Percentiles rank a stretch among this genome's conserved stretches.
phyloP scores from a whole-genome alignment of 202 grass and related monocot species.

The Bolboschoenoplectus hybrid region DNA sequence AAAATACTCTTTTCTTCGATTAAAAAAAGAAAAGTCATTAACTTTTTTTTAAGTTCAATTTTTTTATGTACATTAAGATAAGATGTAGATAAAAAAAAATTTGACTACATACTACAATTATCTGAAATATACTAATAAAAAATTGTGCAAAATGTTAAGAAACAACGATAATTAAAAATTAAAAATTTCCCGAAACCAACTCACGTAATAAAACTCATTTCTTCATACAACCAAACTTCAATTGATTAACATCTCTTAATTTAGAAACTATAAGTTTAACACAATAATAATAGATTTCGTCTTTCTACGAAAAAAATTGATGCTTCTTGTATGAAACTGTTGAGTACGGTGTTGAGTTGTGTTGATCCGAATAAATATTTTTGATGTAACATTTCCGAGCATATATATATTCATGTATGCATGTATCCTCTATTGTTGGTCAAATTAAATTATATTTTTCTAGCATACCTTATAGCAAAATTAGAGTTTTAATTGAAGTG shows the following conservation, averaged over 20 bases:
- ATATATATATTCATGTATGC: neutral
- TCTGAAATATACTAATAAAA: neutral
- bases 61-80: neutral
- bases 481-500: too few species aligned
- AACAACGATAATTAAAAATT: neutral
- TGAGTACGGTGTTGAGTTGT: neutral
- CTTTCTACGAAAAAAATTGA: too few species aligned
- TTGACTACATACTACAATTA: neutral
- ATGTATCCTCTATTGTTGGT: neutral
- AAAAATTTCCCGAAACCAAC: neutral
- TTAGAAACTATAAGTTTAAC: neutral
- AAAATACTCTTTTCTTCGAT: neutral
- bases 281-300: too few species aligned
- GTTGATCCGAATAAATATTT: neutral
- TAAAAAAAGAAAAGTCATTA: too few species aligned
- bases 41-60: neutral
- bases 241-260: conserved; percentile 7
- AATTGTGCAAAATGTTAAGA: neutral
- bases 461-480: too few species aligned
- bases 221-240: neutral
- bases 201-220: too few species aligned
- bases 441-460: too few species aligned
- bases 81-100: neutral
- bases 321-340: neutral
- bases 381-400: neutral